Percentiles rank a stretch among this genome's conserved stretches.
Conservation (phyloP, 163 green algal genomes). For the Scenedesmus sp. region DNA sequence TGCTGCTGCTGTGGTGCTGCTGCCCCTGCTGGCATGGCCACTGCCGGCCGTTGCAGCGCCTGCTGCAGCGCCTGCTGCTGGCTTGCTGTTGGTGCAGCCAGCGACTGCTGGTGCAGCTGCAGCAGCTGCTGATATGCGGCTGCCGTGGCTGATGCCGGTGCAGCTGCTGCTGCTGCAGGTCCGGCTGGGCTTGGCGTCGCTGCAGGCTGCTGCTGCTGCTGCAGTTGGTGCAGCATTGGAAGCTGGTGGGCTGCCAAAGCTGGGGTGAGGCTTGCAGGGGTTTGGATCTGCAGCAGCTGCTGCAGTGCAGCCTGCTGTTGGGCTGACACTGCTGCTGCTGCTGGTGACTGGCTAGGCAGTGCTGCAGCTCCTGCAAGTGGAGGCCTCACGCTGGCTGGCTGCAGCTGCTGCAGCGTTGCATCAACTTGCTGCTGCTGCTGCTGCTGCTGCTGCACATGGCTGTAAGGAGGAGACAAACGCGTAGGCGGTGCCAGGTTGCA, state of each 20-base stretch:
- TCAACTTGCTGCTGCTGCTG: not conserved
- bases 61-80: not conserved
- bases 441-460: not conserved
- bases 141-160: not conserved
- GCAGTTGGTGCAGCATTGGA: not conserved
- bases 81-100: not conserved
- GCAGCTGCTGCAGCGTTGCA: not conserved
- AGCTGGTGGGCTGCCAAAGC: not conserved
- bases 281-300: not conserved
- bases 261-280: not conserved
- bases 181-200: not conserved
- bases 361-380: not conserved
- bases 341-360: not conserved
- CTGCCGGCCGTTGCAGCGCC: not conserved
- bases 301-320: slow-evolving; percentile 3
- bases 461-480: not conserved
- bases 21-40: not conserved
- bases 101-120: not conserved
- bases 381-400: not conserved
- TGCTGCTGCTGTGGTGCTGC: not conserved
- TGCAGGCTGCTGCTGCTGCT: not conserved
- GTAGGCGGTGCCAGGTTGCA: not conserved
- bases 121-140: not conserved
- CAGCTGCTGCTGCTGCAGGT: not conserved
- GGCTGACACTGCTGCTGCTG: not conserved